These are phyloP conservation scores for Epichloe gansuensis DNA, from an alignment of 2,329 filamentous ascomycete genomes.

Conservation along the genomic window DNA sequence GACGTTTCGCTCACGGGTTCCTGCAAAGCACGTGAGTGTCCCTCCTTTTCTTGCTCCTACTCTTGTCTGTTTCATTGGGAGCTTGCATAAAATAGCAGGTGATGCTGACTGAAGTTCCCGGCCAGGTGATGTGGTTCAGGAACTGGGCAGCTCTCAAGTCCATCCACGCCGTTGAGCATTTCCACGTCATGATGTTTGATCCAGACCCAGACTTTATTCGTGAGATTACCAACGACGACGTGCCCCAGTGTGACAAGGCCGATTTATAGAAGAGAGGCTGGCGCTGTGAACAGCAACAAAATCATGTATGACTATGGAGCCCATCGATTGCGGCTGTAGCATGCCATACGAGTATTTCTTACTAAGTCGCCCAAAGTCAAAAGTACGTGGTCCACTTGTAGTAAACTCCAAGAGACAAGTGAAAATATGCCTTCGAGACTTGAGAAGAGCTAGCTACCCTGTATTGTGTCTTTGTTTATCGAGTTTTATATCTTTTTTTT, in stretches of 20 bases:
- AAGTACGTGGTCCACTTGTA: no score
- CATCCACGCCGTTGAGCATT: slow-evolving; percentile 79
- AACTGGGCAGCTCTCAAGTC: slow-evolving; percentile 83
- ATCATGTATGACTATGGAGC: no score
- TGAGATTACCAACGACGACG: slow-evolving; percentile 61
- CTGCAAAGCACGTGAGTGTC: slow-evolving; percentile 38
- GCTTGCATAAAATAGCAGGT: background rate
- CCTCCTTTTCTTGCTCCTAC: background rate
- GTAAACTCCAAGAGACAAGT: no score
- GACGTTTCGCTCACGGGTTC: slow-evolving; percentile 48
- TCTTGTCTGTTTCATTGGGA: background rate
- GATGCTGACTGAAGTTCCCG: background rate
- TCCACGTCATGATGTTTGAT: slow-evolving; percentile 83
- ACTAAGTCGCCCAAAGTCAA: no score
- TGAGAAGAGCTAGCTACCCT: no score
- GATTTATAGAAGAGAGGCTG: slow-evolving; percentile 6
- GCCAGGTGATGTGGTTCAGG: slow-evolving; percentile 37
- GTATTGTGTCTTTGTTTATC: no score
- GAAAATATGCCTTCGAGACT: no score
- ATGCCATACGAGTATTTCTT: no score
- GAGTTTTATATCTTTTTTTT: no score
- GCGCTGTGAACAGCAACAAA: background rate
- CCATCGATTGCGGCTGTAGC: no score
- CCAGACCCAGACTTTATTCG: slow-evolving; percentile 58
- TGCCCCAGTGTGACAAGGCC: slow-evolving; percentile 45